Percentiles rank a stretch among this genome's conserved stretches.
Conservation (phyloP, 2,329 filamentous ascomycete genomes). For the Ophiognomonia clavigignenti-juglandacearum region DNA sequence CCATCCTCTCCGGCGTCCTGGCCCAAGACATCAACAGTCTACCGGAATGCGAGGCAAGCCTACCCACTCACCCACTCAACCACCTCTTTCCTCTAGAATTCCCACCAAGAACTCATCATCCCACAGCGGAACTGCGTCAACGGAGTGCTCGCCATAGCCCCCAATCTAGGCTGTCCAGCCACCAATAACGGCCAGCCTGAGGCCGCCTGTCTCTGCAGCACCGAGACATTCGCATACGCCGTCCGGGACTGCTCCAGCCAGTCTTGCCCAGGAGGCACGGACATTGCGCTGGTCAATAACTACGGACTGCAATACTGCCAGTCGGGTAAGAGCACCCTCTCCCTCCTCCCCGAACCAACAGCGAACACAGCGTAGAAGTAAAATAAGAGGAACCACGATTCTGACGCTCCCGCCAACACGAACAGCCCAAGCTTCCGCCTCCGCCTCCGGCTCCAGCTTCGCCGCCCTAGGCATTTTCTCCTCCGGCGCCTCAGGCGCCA, state of each 20-base stretch:
- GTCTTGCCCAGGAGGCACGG: constrained; percentile 27
- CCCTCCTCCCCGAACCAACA: no score
- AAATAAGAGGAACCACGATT: no score
- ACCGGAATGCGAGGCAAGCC: not conserved
- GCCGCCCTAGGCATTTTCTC: constrained; percentile 1
- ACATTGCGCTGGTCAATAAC: not conserved
- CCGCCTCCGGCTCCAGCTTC: not conserved
- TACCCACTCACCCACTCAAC: not conserved
- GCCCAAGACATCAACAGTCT: not conserved
- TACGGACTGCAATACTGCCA: constrained; percentile 5
- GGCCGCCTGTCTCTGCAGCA: constrained; percentile 40
- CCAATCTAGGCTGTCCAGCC: constrained; percentile 38
- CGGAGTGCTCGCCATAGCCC: constrained; percentile 45
- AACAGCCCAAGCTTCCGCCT: not conserved
- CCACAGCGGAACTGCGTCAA: constrained; percentile 41
- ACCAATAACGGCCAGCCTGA: constrained; percentile 24
- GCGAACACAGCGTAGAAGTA: no score
- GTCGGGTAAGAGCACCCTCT: not conserved
- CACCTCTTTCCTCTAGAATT: not conserved
- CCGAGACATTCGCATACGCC: constrained; percentile 41
- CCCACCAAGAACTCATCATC: not conserved
- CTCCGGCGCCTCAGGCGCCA: not conserved
- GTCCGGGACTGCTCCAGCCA: constrained; percentile 45
- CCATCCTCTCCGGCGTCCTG: not conserved
- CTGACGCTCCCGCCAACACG: no score